A percentile compares a stretch with the other conserved stretches of the same genome.
Evolutionary conservation across 2,329 filamentous ascomycete genomes (phyloP).

Genomic region (Trematosphaeria pertusa): DNA sequence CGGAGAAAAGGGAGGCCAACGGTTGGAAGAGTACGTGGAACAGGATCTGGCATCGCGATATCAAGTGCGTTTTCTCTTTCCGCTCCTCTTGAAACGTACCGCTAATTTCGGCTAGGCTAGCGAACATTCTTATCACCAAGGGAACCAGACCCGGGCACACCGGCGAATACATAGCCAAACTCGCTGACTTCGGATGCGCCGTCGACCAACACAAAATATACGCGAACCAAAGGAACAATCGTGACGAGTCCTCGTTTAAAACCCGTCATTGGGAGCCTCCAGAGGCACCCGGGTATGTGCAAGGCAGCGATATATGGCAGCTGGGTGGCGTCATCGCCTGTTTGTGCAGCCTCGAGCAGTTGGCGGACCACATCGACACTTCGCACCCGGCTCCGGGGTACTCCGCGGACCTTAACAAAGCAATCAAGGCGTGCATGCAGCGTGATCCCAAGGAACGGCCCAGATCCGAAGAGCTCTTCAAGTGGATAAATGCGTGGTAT

Average conservation of each 20-base stretch:
- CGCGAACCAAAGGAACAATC: neutral
- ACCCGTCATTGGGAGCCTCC: conserved; percentile 1
- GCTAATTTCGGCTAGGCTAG: no score
- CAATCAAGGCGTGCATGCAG: conserved; percentile 7
- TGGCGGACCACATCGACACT: neutral
- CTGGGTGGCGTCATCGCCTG: conserved; percentile 13
- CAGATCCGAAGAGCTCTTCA: conserved; percentile 9
- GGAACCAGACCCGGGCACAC: conserved; percentile 3
- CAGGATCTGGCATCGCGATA: conserved; percentile 12
- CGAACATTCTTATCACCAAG: conserved; percentile 7
- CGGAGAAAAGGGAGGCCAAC: neutral
- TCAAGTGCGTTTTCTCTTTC: conserved; percentile 7
- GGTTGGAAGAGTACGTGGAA: conserved; percentile 4
- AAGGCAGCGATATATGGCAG: conserved; percentile 5
- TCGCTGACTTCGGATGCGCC: conserved; percentile 15
- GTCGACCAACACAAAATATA: conserved; percentile 4
- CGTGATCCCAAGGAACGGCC: conserved; percentile 1
- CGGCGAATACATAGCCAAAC: conserved; percentile 1
- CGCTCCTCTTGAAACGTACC: no score
- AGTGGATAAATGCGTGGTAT: conserved; percentile 2
- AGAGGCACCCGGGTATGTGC: conserved; percentile 1
- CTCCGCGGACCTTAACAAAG: conserved; percentile 3
- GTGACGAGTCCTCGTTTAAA: neutral
- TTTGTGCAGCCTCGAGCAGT: conserved; percentile 5
- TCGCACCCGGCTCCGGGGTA: conserved; percentile 12